Base-by-base conservation (phyloP, 176 grass and related monocot genomes). In the Echinochloa phyllopogon region DNA sequence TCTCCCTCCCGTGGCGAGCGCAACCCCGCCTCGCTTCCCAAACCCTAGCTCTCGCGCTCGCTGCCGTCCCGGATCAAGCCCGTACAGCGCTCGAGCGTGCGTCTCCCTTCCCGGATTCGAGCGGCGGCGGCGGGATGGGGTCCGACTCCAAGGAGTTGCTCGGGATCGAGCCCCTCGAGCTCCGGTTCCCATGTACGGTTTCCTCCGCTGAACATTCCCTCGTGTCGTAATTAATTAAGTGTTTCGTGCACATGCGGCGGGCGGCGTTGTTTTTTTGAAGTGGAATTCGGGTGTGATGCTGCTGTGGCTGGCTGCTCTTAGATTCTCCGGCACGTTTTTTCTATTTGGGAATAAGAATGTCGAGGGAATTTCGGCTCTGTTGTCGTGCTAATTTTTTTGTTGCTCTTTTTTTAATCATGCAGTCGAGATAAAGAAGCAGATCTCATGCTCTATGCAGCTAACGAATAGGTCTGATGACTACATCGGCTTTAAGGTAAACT, bases 401-500 rank as follows among this genome's bases (percentile, higher is more conserved):
- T 47, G 2, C 6, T 36, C 18, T 23, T 15, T 75, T 10, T 20
- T 15, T 9, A 59, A 85, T 51, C 27, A 16, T 2, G 56, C 79
- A 98, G 96, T 98, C 42, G 96, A 98, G 87, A 59, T 66, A 14
- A 94, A 91, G 73, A 98, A 90, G 90, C 96, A 98, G 93, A 95
- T 95, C 87, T 94, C 96, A 10, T 98, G 96, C 79, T 88, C 93
- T 29, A 86, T 98, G 69, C 89, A 92, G 67, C 81, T 98, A 29
- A 85, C 85, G 59, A 98, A 94, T 85, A 87, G 81, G 36, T 93
- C 89, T 1, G 89, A 98, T 85, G 79, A 93, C 58, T 76, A 90
- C 75, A 65, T 98, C 59, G 96, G 89, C 38, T 98, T 94, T 42
- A 98, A 98, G 91, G 96, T 95, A 89, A 87, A 0, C 67, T 8